Evolutionary conservation across 1,139 yeast genomes (phyloP).

Genomic region (Geotrichum europaeum): DNA sequence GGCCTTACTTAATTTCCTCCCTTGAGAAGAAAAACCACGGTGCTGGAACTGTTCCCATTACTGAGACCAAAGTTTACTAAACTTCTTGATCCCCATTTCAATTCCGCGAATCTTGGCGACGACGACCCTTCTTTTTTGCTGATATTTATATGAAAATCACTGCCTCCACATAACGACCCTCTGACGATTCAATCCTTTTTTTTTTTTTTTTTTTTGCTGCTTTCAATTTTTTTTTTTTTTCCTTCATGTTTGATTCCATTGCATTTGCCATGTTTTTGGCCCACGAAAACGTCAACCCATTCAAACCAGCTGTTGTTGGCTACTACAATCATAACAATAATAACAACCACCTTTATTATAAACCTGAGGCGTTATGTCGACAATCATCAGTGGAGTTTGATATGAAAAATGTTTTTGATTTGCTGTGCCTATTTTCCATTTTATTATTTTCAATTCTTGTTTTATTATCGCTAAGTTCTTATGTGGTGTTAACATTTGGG

Average conservation of each 20-base stretch:
- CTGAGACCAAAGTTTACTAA: conserved; percentile 8
- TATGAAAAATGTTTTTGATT: neutral
- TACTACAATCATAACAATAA: too few relatives aligned
- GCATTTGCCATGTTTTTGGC: neutral
- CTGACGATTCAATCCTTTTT: neutral
- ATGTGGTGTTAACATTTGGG: neutral
- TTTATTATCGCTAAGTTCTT: neutral
- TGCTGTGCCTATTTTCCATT: neutral
- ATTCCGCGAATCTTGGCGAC: neutral
- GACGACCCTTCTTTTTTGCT: neutral
- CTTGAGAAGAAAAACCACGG: conserved; percentile 14
- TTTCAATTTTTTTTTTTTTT: neutral
- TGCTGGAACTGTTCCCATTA: conserved; percentile 15
- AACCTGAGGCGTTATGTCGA: neutral
- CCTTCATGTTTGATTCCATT: neutral
- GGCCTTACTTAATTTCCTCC: conserved; percentile 7
- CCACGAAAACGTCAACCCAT: neutral
- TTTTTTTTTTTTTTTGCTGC: neutral
- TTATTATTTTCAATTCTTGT: neutral
- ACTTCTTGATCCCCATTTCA: neutral
- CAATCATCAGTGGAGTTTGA: neutral
- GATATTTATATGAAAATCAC: neutral
- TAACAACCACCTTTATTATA: neutral
- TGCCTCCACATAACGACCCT: neutral
- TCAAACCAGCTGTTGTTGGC: neutral